These are phyloP conservation scores for Fusarium coicis DNA, from an alignment of 2,329 filamentous ascomycete species.

Conservation along the genomic window DNA sequence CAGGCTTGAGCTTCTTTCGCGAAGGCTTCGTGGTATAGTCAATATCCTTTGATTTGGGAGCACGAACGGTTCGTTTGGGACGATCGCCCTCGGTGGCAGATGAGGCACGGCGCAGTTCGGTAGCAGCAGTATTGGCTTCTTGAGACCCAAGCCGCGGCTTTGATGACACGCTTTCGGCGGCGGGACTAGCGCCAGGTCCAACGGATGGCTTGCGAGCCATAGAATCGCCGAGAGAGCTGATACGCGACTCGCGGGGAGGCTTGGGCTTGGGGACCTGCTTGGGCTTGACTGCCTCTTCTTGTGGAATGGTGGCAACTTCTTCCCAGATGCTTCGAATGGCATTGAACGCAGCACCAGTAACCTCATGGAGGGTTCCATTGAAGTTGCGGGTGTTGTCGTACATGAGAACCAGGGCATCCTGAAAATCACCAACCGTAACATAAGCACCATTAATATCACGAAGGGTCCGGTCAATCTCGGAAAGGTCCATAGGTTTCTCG, in stretches of 20 bases:
- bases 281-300: constrained; percentile 67
- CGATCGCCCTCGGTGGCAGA: constrained; percentile 79
- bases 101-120: constrained; percentile 76
- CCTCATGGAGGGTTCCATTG: constrained; percentile 81
- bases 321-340: constrained; percentile 68
- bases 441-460: constrained; percentile 72
- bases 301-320: constrained; percentile 57
- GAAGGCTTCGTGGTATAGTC: constrained; percentile 80
- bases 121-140: constrained; percentile 26
- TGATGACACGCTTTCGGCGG: constrained; percentile 34
- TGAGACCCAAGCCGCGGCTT: constrained; percentile 35
- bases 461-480: constrained; percentile 82
- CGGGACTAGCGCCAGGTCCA: constrained; percentile 46
- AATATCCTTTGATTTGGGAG: constrained; percentile 90
- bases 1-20: constrained; percentile 88
- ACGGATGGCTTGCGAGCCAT: constrained; percentile 45
- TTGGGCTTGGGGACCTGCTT: constrained; percentile 59
- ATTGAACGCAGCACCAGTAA: constrained; percentile 67
- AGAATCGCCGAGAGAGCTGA: constrained; percentile 40
- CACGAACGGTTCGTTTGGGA: constrained; percentile 93
- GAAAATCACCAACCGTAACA: constrained; percentile 75
- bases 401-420: constrained; percentile 79
- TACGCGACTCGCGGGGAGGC: constrained; percentile 50
- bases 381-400: constrained; percentile 82
- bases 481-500: constrained; percentile 84